These are phyloP conservation scores for Xanthoparmelia taractica DNA, from an alignment of 495 filamentous ascomycete species.

Conservation along the genomic window DNA sequence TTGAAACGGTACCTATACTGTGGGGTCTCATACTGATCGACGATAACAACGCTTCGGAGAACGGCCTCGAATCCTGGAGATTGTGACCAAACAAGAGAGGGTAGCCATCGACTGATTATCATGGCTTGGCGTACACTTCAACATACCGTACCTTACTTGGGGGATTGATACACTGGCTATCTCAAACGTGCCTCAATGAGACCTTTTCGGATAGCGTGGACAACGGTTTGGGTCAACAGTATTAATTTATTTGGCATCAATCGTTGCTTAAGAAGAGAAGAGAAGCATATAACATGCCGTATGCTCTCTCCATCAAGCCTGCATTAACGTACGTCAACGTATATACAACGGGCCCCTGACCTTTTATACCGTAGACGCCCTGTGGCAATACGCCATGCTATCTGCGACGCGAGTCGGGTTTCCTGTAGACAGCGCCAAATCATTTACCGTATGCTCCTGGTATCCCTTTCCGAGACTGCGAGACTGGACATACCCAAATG, in stretches of 20 bases:
- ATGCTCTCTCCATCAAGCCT: neutral
- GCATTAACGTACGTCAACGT: neutral
- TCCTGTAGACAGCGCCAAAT: slow-evolving; percentile 4
- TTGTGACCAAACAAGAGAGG: too few relatives aligned
- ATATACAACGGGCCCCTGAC: neutral
- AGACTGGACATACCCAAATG: neutral
- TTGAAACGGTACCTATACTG: too few relatives aligned
- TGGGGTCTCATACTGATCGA: too few relatives aligned
- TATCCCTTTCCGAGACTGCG: neutral
- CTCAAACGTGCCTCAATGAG: too few relatives aligned
- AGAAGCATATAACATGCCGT: neutral
- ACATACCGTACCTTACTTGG: too few relatives aligned
- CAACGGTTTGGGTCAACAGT: too few relatives aligned
- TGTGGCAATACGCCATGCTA: neutral
- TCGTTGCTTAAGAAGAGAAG: neutral
- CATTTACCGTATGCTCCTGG: neutral
- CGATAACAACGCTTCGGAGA: too few relatives aligned
- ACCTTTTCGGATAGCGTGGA: too few relatives aligned
- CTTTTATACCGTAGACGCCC: neutral
- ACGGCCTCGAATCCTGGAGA: too few relatives aligned
- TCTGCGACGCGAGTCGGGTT: slow-evolving; percentile 3
- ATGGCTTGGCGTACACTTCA: too few relatives aligned
- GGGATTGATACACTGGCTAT: too few relatives aligned
- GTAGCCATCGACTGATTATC: too few relatives aligned
- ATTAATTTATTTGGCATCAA: neutral